A percentile compares a stretch with the other conserved stretches of the same genome.
Evolutionary conservation across 805 yeast species (phyloP).

Genomic region (Starmerella apicola): DNA sequence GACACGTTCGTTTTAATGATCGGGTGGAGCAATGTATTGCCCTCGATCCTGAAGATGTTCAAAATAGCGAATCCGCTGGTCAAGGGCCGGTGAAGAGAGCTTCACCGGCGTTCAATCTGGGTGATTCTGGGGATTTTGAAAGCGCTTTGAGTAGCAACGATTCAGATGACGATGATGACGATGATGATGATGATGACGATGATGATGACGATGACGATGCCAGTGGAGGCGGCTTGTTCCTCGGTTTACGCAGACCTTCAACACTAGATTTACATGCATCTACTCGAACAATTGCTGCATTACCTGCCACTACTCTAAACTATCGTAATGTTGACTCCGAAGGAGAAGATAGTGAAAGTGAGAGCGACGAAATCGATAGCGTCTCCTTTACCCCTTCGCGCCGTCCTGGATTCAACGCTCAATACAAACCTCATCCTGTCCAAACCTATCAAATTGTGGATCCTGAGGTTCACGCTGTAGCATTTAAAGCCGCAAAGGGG

Average conservation of each 20-base stretch:
- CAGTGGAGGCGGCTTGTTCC: conserved; percentile 59
- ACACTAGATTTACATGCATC: conserved; percentile 18
- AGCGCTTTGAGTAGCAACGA: background rate
- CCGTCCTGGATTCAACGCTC: conserved; percentile 19
- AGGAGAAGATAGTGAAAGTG: conserved; percentile 38
- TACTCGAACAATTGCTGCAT: conserved; percentile 52
- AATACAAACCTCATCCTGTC: conserved; percentile 20
- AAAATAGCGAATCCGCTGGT: background rate
- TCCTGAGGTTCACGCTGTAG: conserved; percentile 22
- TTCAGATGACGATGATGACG: conserved; percentile 24
- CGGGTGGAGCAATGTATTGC: conserved; percentile 92
- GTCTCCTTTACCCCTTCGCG: conserved; percentile 37
- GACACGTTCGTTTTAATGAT: conserved; percentile 87
- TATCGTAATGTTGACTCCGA: conserved; percentile 57
- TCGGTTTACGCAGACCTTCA: conserved; percentile 36
- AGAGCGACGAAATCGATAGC: conserved; percentile 38
- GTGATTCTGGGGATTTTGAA: background rate
- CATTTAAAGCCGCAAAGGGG: conserved; percentile 11
- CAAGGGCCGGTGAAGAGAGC: background rate
- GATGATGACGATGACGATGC: conserved; percentile 38
- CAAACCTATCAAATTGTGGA: conserved; percentile 22
- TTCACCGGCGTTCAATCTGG: too few species aligned
- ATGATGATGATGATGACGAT: conserved; percentile 28
- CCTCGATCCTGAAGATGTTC: conserved; percentile 30
- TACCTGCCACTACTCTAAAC: conserved; percentile 81